Evolutionary conservation across 805 yeast genomes (phyloP).

Genomic region (Teunomyces panamensis): DNA sequence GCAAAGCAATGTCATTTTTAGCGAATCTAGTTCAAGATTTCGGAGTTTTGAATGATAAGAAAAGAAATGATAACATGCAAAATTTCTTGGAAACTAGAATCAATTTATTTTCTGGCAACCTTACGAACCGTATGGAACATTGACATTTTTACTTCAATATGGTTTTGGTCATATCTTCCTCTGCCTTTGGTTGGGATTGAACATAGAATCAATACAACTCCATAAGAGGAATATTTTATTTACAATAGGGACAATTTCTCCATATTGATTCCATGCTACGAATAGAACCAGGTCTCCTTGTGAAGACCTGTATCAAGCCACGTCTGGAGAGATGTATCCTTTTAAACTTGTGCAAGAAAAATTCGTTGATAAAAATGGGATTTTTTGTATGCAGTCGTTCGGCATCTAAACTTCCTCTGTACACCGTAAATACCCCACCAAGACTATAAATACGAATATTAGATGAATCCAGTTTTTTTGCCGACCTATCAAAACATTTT

Average conservation of each 20-base stretch:
- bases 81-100: neutral
- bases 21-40: neutral
- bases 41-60: neutral
- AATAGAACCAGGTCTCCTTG: neutral
- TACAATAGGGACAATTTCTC: neutral
- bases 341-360: neutral
- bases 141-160: neutral
- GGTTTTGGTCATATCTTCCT: slow-evolving; percentile 14
- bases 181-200: slow-evolving; percentile 22
- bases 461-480: neutral
- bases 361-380: neutral
- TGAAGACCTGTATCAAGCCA: neutral
- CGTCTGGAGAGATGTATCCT: neutral
- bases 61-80: neutral
- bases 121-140: neutral
- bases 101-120: too few species aligned
- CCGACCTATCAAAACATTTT: neutral
- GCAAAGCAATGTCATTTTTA: neutral
- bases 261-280: neutral
- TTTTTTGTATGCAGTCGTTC: neutral
- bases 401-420: neutral
- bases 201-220: slow-evolving; percentile 11
- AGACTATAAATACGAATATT: too few species aligned
- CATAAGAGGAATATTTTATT: slow-evolving; percentile 14
- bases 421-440: neutral